Base-by-base conservation (phyloP, 2,329 filamentous ascomycete genomes). In the Amauroascus niger region DNA sequence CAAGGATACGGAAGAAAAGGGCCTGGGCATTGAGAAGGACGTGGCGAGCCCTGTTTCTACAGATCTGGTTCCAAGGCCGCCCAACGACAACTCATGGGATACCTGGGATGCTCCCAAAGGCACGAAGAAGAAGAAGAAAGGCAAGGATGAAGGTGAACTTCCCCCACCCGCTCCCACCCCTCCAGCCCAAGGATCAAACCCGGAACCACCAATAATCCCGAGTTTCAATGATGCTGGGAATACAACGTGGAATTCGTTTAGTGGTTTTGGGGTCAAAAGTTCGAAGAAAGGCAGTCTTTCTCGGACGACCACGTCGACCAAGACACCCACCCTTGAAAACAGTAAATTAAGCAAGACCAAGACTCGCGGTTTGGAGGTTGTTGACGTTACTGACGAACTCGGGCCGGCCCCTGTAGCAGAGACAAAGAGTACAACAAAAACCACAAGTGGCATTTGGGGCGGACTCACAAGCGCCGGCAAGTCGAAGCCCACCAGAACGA, bases 71-170 rank as follows among this genome's bases (percentile, higher is more conserved):
- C 46, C 44, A 14, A 45, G 46, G 46, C 26, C 57, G 48, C 16
- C 49, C 3, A 60, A 64, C 44, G 62, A 62, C 48, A 62, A 63
- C 32, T 52, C 60, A n/a, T 64, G 59, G 62, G 57, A 57, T 49
- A 61, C 67, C 32, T 73, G 68, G 69, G 67, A 60, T 1, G 43
- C 62, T 6, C 60, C 64, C 3, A 74, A 72, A 41, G 67, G 69
- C 22, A 80, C 78, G 61, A 79, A 76, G 59, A 69, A 69, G 59
- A 76, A 74, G 59, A 76, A 74, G 59, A 80, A 76, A 62, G 68
- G 63, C 52, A 77, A 69, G 57, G 64, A 66, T 48, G 57, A 70
- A 46, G 64, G 67, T 51, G 71, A 72, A 30, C 71, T 71, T 49
- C 74, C 74, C 30, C 74, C 74, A 33, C 73, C 72, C 16, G 74